A percentile compares a stretch with the other conserved stretches of the same genome.
Evolutionary conservation across 2,329 filamentous ascomycete species (phyloP).

Genomic region (Trichoderma sp.): DNA sequence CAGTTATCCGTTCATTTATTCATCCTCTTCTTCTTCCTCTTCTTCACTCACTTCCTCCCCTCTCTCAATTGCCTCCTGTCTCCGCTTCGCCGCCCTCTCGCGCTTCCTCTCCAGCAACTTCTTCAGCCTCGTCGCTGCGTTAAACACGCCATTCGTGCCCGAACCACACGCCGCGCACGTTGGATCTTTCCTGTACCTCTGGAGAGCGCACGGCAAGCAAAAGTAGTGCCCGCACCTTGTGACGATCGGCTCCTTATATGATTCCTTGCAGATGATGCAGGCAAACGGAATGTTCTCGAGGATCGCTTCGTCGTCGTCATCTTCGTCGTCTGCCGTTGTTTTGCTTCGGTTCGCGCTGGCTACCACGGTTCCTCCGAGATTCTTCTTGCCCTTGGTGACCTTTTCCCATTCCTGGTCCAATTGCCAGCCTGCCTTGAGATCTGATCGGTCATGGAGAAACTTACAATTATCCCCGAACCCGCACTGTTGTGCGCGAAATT

Average conservation of each 20-base stretch:
- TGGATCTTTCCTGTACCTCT: conserved; percentile 81
- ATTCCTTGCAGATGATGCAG: conserved; percentile 78
- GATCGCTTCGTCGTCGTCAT: conserved; percentile 51
- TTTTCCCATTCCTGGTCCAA: conserved; percentile 92
- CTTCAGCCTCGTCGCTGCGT: conserved; percentile 77
- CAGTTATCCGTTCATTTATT: background rate
- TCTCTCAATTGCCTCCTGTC: conserved; percentile 50
- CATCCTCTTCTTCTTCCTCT: conserved; percentile 31
- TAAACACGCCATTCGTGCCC: conserved; percentile 87
- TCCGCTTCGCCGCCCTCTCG: conserved; percentile 56
- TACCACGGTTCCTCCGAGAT: conserved; percentile 57
- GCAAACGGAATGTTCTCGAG: conserved; percentile 84
- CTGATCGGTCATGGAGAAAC: conserved; percentile 71
- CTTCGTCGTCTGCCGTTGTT: conserved; percentile 30
- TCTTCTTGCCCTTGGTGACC: conserved; percentile 68
- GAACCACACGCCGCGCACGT: conserved; percentile 81
- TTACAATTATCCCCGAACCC: conserved; percentile 55
- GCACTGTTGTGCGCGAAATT: too few relatives aligned
- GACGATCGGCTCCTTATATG: conserved; percentile 76
- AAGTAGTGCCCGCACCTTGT: conserved; percentile 97
- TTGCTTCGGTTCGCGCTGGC: conserved; percentile 53
- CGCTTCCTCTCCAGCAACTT: conserved; percentile 74
- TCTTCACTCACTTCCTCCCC: conserved; percentile 50
- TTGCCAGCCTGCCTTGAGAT: conserved; percentile 92
- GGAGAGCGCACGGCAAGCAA: conserved; percentile 84